Evolutionary conservation across 116 monocot genomes (phyloP).

Genomic region (Cymodocea nodosa): DNA sequence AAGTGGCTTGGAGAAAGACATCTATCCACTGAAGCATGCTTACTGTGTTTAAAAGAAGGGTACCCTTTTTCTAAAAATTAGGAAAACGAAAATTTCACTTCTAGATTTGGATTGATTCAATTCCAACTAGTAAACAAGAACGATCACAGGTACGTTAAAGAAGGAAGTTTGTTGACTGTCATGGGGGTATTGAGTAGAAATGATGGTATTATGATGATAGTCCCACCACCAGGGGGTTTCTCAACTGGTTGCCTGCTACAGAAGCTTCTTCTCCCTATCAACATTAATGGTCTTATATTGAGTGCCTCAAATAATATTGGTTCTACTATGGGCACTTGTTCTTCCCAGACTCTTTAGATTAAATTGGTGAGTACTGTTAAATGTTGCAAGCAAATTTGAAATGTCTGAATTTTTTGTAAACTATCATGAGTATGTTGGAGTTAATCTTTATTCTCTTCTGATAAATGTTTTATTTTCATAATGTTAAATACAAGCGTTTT

Average conservation of each 20-base stretch:
- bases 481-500: too few relatives aligned
- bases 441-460: too few relatives aligned
- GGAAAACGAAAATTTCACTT: neutral
- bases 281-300: conserved; percentile 14
- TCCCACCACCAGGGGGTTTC: conserved; percentile 43
- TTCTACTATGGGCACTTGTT: neutral
- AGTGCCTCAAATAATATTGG: neutral
- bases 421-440: too few relatives aligned
- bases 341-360: conserved; percentile 1
- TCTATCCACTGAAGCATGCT: conserved; percentile 29
- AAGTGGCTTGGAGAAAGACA: conserved; percentile 66
- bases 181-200: conserved; percentile 55
- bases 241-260: conserved; percentile 74
- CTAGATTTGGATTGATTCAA: neutral
- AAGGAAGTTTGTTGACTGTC: conserved; percentile 57
- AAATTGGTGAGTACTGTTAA: neutral
- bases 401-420: neutral
- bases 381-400: neutral
- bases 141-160: conserved; percentile 46
- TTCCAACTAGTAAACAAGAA: neutral
- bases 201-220: conserved; percentile 32
- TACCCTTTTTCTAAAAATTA: conserved; percentile 9
- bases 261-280: conserved; percentile 13
- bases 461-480: too few relatives aligned
- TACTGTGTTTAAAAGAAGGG: conserved; percentile 62